Conservation (phyloP, 108 stramenopile genomes). For the Nannochloropsis salina region DNA sequence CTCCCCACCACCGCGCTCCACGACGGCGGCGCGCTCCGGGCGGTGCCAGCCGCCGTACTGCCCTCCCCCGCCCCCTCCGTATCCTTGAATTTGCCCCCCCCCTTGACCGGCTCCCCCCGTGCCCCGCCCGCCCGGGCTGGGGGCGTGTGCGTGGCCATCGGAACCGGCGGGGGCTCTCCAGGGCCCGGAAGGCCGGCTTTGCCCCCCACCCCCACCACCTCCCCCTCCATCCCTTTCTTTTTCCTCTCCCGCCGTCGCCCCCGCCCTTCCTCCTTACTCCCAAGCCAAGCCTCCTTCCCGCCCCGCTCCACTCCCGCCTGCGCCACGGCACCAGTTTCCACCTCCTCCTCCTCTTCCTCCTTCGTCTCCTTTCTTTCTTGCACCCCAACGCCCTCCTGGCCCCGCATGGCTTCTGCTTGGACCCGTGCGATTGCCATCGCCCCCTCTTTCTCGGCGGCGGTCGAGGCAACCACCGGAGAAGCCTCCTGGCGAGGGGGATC, state of each 20-base stretch:
- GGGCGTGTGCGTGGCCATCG: background rate
- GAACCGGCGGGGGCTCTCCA: background rate
- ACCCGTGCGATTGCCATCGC: background rate
- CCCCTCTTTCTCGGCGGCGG: background rate
- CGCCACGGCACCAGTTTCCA: background rate
- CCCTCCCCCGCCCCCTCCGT: background rate
- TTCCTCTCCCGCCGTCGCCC: background rate
- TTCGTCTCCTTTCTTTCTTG: background rate
- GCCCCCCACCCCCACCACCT: background rate
- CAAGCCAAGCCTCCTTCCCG: background rate
- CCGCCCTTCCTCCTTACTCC: background rate
- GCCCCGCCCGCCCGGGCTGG: background rate
- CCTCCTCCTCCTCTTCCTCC: background rate
- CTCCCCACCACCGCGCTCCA: slow-evolving; percentile 7
- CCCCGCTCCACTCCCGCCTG: background rate
- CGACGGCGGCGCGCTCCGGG: background rate
- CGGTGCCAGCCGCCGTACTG: background rate
- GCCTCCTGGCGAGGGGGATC: background rate
- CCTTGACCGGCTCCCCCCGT: background rate
- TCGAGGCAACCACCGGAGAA: background rate
- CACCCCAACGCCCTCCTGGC: background rate
- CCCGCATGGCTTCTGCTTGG: background rate
- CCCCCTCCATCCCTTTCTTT: background rate
- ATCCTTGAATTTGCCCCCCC: background rate
- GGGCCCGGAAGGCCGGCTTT: background rate